Conservation (phyloP, 805 yeast genomes). For the Wickerhamomyces sydowiorum region DNA sequence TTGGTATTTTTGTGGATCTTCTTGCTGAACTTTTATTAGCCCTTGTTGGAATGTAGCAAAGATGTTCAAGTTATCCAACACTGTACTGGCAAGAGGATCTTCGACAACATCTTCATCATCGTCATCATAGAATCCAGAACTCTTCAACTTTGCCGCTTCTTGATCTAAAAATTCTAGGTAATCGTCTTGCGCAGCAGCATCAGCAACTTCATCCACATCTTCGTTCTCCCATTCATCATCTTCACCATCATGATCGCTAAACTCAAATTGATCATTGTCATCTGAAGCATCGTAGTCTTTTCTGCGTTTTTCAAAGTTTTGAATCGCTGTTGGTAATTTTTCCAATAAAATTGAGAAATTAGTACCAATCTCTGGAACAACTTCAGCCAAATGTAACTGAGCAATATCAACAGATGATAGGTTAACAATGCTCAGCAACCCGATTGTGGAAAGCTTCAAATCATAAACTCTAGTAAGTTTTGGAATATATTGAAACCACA, state of each 20-base stretch:
- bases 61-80: conserved; percentile 72
- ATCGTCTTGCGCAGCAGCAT: conserved; percentile 32
- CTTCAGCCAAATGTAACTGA: conserved; percentile 27
- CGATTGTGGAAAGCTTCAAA: conserved; percentile 68
- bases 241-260: conserved; percentile 23
- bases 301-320: conserved; percentile 56
- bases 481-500: conserved; percentile 58
- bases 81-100: conserved; percentile 73
- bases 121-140: conserved; percentile 27
- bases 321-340: conserved; percentile 67
- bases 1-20: conserved; percentile 44
- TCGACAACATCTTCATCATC: conserved; percentile 72
- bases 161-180: conserved; percentile 43
- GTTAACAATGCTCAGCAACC: conserved; percentile 45
- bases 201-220: conserved; percentile 20
- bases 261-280: conserved; percentile 25
- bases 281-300: conserved; percentile 27
- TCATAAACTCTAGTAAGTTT: conserved; percentile 69
- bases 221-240: conserved; percentile 35
- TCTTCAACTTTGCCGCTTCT: conserved; percentile 34
- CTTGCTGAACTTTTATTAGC: conserved; percentile 41
- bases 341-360: conserved; percentile 47
- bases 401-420: conserved; percentile 24
- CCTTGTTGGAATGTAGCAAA: conserved; percentile 59
- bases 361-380: conserved; percentile 44